A percentile compares a stretch with the other conserved stretches of the same genome.
phyloP scores from a whole-genome alignment of 2,329 filamentous ascomycete genomes.

The Hortaea sp. region DNA sequence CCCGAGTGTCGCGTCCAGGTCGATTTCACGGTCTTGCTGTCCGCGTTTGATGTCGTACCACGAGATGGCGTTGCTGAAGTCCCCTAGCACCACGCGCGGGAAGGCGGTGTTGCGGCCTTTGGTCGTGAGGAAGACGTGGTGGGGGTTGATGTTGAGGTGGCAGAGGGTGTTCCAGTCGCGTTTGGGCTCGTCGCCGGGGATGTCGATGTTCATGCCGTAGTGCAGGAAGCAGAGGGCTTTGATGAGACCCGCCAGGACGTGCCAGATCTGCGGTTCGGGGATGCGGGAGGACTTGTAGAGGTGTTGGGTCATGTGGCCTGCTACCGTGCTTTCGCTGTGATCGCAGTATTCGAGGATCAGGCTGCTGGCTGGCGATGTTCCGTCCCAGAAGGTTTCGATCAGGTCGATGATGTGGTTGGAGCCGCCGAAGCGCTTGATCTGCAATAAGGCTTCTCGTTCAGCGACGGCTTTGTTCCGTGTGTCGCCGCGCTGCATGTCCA shows the following conservation, averaged over 20 bases:
- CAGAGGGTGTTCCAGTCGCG: conserved; percentile 11
- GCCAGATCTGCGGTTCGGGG: conserved; percentile 9
- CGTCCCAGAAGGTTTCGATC: conserved; percentile 5
- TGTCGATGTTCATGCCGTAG: conserved; percentile 5
- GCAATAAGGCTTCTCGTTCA: conserved; percentile 8
- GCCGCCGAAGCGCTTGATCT: conserved; percentile 4
- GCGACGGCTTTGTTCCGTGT: not conserved
- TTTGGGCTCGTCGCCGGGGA: not conserved
- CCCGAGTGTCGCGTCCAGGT: conserved; percentile 4
- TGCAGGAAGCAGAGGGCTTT: conserved; percentile 24
- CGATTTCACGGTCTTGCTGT: not conserved
- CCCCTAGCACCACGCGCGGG: conserved; percentile 10
- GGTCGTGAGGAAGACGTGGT: conserved; percentile 8
- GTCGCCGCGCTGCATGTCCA: not conserved
- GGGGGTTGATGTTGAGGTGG: conserved; percentile 12
- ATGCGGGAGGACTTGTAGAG: not conserved
- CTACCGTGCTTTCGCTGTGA: conserved; percentile 2
- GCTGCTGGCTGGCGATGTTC: not conserved
- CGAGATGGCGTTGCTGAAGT: conserved; percentile 11
- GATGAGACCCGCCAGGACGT: conserved; percentile 7
- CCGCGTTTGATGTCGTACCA: conserved; percentile 7
- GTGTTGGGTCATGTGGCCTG: conserved; percentile 8
- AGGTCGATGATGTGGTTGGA: conserved; percentile 6
- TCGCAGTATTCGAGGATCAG: conserved; percentile 15
- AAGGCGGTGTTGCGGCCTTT: not conserved